Base-by-base conservation (phyloP, 1,284 basidiomycete species). In the Lentinula novae-zelandiae region DNA sequence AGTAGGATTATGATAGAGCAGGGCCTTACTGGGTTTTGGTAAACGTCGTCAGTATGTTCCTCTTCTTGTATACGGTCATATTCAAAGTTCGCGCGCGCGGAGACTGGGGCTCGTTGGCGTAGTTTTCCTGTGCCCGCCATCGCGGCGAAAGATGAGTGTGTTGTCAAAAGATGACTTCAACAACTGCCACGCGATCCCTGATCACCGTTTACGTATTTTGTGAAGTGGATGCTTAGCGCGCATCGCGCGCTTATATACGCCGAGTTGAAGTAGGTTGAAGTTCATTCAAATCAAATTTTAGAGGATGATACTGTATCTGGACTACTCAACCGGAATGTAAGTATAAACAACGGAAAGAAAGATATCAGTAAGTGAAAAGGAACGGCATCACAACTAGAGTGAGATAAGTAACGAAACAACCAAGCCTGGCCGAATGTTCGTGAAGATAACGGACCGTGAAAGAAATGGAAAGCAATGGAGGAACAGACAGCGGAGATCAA, bases 21-120 rank as follows among this genome's bases (percentile, higher is more conserved):
- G 38, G 50, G 60, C 71, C 76, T 60, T 66, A 80, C 79, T 34
- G 78, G 78, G 65, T 75, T 77, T 64, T 76, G 76, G 67, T 72
- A 80, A 15, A 81, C 69, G 53, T 76, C 74, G 40, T 70, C 72
- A 48, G 76, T 73, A 68, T 80, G 78, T 65, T 82, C 80, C 63
- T 82, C 78, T 63, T 79, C 75, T 61, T 78, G 77, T 17, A 73
- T 69, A 39, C 72, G 69, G 53, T 76, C 75, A 54, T 70, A 62
- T 55, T 62, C 59, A 8, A 63, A 54, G 17, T 58, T 50, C 31
- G 54, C 15, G 7, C 53, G 27, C 17, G 42, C 33, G 42, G 59
- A 50, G 36, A 49, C 40, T 44, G 27, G 53, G 17, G 49, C 38
- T 34, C 58, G 42, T 48, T 53, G 58, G 40, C 58, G 55, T 20